These are phyloP conservation scores for Schizophyllum amplum DNA, from an alignment of 1,284 basidiomycete species.

Conservation along the genomic window DNA sequence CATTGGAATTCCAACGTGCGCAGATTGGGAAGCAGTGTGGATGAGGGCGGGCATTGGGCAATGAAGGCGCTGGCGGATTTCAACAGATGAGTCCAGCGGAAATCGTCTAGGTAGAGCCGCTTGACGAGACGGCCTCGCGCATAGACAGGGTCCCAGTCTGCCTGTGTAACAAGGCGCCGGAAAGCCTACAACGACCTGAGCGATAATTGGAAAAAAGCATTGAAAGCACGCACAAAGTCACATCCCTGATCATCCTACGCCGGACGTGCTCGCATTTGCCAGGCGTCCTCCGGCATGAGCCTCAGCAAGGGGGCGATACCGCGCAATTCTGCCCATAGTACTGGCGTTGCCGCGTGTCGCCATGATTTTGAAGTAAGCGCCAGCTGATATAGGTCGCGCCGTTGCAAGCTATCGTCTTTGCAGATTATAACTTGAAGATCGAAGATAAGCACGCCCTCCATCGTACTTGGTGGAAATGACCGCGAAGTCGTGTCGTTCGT, in stretches of 20 bases:
- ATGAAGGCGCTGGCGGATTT: not conserved
- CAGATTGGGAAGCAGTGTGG: too few species aligned
- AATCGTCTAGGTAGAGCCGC: not conserved
- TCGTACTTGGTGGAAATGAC: too few species aligned
- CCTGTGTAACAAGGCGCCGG: not conserved
- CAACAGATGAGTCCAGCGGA: not conserved
- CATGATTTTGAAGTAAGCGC: not conserved
- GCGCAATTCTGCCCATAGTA: not conserved
- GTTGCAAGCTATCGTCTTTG: not conserved
- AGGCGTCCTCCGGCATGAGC: not conserved
- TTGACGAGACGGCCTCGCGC: not conserved
- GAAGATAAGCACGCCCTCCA: not conserved
- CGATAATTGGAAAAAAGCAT: not conserved
- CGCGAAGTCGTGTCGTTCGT: too few species aligned
- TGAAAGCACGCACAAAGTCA: not conserved
- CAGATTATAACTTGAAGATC: not conserved
- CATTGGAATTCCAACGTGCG: too few species aligned
- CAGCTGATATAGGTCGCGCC: not conserved
- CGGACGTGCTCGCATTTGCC: not conserved
- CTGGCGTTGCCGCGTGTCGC: not conserved
- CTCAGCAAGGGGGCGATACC: not conserved
- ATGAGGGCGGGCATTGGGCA: not conserved
- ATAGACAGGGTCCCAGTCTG: not conserved
- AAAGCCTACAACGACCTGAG: not conserved
- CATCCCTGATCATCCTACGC: not conserved